phyloP scores from a whole-genome alignment of 371 early-diverging fungal genomes.

The Scutellospora calospora region DNA sequence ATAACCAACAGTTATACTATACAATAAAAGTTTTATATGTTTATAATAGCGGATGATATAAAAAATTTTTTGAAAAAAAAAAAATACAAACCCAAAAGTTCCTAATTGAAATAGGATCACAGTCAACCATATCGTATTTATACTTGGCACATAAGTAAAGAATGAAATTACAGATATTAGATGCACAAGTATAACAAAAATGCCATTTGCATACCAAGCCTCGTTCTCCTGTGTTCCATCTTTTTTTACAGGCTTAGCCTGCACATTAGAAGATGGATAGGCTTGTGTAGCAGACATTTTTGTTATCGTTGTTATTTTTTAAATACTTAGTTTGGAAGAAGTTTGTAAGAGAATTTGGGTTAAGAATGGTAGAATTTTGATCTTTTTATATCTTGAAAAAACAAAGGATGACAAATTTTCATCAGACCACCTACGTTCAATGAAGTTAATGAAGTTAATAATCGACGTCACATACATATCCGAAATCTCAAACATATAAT shows the following conservation, averaged over 20 bases:
- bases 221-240: not conserved
- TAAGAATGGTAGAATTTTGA: too few species aligned
- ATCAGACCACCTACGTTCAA: too few species aligned
- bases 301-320: too few species aligned
- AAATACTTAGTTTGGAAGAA: too few species aligned
- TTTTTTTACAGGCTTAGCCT: conserved; percentile 1
- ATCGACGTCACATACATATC: too few species aligned
- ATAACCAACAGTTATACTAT: conserved; percentile 53
- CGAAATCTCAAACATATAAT: too few species aligned
- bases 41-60: not conserved
- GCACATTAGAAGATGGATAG: not conserved
- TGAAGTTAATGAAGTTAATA: too few species aligned
- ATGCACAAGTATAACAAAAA: not conserved
- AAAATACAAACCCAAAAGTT: not conserved
- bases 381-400: too few species aligned
- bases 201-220: not conserved
- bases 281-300: not conserved
- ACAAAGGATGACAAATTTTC: too few species aligned
- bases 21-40: not conserved
- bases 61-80: not conserved
- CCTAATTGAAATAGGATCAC: not conserved
- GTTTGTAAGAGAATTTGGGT: too few species aligned
- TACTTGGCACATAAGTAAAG: not conserved
- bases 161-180: not conserved
- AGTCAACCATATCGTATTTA: not conserved